Evolutionary conservation across 805 yeast species (phyloP).

Genomic region (Schizosaccharomyces osmophilus): DNA sequence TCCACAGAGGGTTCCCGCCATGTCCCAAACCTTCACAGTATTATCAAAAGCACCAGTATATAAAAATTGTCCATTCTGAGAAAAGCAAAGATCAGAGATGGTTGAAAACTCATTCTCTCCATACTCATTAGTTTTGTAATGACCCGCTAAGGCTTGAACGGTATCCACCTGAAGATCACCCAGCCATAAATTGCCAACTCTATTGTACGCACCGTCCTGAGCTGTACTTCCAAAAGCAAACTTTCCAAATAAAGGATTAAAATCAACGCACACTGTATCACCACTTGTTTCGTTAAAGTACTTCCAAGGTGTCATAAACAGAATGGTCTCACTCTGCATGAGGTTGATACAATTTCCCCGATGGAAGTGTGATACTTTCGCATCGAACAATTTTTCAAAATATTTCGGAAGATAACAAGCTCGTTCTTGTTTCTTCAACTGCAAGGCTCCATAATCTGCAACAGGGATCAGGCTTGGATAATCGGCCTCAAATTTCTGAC

Average conservation of each 20-base stretch:
- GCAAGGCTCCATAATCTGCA: not conserved
- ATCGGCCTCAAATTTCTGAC: not conserved
- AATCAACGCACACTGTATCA: not conserved
- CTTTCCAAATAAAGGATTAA: not conserved
- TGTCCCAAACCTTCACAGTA: not conserved
- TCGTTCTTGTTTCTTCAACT: not conserved
- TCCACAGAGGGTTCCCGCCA: not conserved
- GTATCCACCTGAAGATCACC: not conserved
- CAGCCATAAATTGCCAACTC: conserved; percentile 1
- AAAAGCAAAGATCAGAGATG: not conserved
- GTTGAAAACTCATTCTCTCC: not conserved
- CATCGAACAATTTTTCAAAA: not conserved
- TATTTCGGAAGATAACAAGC: not conserved
- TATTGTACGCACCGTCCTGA: not conserved
- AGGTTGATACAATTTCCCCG: not conserved
- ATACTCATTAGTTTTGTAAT: not conserved
- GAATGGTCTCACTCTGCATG: not conserved
- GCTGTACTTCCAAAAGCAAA: conserved; percentile 1
- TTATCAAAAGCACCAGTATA: not conserved
- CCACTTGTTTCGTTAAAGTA: conserved; percentile 1
- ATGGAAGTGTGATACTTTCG: not conserved
- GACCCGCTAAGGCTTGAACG: not conserved
- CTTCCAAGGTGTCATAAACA: not conserved
- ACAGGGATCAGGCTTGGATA: not conserved
- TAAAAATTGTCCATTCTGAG: not conserved